phyloP scores from a whole-genome alignment of 2,329 filamentous ascomycete species.

The Phialemoniopsis sp. region DNA sequence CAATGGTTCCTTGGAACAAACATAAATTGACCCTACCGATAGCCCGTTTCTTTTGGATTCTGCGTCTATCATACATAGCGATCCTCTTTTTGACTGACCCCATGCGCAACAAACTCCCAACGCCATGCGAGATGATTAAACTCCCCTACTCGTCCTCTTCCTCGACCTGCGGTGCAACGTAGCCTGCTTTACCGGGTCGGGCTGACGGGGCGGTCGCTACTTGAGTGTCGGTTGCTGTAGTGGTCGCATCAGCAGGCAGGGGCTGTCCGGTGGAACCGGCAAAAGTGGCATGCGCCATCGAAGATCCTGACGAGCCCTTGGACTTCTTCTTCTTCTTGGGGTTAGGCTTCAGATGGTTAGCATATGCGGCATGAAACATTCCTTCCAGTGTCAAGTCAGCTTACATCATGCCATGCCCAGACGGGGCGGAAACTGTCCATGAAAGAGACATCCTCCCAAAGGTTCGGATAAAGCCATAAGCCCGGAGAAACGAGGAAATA shows the following conservation, averaged over 20 bases:
- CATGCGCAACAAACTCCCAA: too few relatives aligned
- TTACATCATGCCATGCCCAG: conserved; percentile 97
- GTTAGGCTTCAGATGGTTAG: conserved; percentile 20
- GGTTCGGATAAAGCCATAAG: conserved; percentile 96
- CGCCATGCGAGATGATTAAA: neutral
- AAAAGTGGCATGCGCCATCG: conserved; percentile 36
- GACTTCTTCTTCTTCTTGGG: conserved; percentile 57
- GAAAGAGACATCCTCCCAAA: conserved; percentile 98
- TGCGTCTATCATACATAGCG: too few relatives aligned
- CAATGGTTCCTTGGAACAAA: too few relatives aligned
- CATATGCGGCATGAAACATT: neutral
- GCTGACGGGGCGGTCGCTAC: conserved; percentile 37
- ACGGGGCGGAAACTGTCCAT: conserved; percentile 94
- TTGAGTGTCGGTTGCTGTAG: conserved; percentile 53
- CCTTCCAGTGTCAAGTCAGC: conserved; percentile 18
- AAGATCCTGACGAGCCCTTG: conserved; percentile 27
- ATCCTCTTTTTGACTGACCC: too few relatives aligned
- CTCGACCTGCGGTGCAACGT: conserved; percentile 35
- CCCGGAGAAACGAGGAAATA: conserved; percentile 82
- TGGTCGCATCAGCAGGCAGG: conserved; percentile 48
- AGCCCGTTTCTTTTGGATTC: too few relatives aligned
- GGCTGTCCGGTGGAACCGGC: conserved; percentile 49
- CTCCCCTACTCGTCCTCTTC: conserved; percentile 25
- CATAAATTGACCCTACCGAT: too few relatives aligned
- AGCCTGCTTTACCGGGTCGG: conserved; percentile 27